phyloP scores from a whole-genome alignment of 2,329 filamentous ascomycete genomes.

The Rutstroemia sp. region DNA sequence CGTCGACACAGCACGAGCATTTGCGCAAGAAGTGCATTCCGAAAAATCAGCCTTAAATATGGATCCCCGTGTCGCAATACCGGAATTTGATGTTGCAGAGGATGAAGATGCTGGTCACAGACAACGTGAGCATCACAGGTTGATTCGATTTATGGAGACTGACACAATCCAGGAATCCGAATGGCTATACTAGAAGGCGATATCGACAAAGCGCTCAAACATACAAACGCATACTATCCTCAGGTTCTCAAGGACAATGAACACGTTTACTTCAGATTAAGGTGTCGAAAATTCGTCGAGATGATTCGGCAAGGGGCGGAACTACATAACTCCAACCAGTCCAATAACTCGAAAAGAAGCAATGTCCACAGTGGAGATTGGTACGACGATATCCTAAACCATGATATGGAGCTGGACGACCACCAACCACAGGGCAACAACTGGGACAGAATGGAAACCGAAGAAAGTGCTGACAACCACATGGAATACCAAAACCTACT shows the following conservation, averaged over 20 bases:
- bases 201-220: conserved; percentile 81
- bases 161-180: conserved; percentile 61
- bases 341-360: conserved; percentile 29
- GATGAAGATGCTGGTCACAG: conserved; percentile 81
- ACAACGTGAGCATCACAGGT: conserved; percentile 56
- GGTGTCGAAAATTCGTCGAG: conserved; percentile 89
- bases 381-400: conserved; percentile 32
- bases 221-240: conserved; percentile 72
- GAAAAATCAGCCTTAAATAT: conserved; percentile 65
- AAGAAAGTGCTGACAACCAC: conserved; percentile 27
- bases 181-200: conserved; percentile 84
- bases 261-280: conserved; percentile 78
- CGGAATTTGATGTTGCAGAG: conserved; percentile 62
- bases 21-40: conserved; percentile 70
- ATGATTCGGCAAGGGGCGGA: conserved; percentile 76
- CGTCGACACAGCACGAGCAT: conserved; percentile 83
- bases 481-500: conserved; percentile 42
- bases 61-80: conserved; percentile 44
- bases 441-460: conserved; percentile 47
- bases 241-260: conserved; percentile 72
- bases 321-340: conserved; percentile 34
- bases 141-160: background rate
- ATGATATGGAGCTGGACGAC: conserved; percentile 47
- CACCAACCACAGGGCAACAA: conserved; percentile 36
- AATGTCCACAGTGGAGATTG: conserved; percentile 33